A percentile compares a stretch with the other conserved stretches of the same genome.
These are phyloP conservation scores for Pyracantha coccinea DNA, from an alignment of 331 rosid genomes.

Conservation along the genomic window DNA sequence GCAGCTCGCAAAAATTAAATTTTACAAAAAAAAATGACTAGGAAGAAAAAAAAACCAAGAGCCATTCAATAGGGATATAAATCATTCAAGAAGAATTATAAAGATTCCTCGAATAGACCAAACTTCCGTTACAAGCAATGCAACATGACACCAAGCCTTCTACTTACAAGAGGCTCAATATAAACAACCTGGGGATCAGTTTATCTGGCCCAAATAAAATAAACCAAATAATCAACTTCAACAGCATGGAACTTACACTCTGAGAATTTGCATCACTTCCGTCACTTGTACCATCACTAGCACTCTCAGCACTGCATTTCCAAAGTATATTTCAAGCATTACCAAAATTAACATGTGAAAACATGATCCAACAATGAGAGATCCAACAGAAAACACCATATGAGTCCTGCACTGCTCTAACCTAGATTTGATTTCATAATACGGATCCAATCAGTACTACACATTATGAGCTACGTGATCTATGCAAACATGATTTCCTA, in stretches of 20 bases:
- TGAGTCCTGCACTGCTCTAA: not conserved
- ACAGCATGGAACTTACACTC: conserved; percentile 52
- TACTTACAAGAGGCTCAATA: not conserved
- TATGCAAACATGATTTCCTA: not conserved
- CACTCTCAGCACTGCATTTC: conserved; percentile 89
- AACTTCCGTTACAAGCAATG: not conserved
- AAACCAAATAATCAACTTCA: not conserved
- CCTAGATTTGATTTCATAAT: not conserved
- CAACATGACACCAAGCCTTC: not conserved
- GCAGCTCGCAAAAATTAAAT: not conserved
- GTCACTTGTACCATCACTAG: conserved; percentile 86
- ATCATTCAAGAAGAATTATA: not conserved
- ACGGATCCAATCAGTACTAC: not conserved
- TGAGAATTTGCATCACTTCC: conserved; percentile 92
- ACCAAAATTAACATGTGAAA: conserved; percentile 19
- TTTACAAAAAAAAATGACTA: not conserved
- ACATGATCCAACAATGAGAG: not conserved
- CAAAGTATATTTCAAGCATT: conserved; percentile 24
- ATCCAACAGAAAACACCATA: conserved; percentile 3
- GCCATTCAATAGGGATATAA: not conserved
- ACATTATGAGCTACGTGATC: not conserved
- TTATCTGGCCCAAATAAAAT: not conserved
- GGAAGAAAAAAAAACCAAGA: not conserved
- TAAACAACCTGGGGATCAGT: not conserved
- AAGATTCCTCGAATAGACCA: not conserved